Conservation (phyloP, 139 green algal species). For the Chlorella sp. region DNA sequence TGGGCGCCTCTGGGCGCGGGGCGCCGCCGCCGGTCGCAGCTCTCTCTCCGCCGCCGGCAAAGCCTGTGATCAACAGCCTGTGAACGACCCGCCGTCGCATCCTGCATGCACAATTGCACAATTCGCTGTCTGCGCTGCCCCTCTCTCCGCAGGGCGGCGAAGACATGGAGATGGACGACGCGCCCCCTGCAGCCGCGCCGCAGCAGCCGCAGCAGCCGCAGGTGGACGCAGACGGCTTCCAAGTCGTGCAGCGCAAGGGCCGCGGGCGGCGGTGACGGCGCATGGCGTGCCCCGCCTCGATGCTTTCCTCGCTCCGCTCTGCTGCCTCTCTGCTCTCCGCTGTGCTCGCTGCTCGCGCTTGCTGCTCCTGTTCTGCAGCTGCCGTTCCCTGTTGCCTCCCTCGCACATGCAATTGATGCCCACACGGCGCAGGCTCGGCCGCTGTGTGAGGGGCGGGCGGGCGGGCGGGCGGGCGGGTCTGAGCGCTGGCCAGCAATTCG, state of each 20-base stretch:
- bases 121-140: neutral
- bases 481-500: too few relatives aligned
- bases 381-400: too few relatives aligned
- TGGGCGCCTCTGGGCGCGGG: too few relatives aligned
- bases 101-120: neutral
- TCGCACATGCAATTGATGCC: too few relatives aligned
- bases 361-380: too few relatives aligned
- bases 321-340: too few relatives aligned
- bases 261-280: conserved; percentile 7
- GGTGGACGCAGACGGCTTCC: conserved; percentile 47
- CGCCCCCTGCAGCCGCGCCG: neutral
- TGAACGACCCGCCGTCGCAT: neutral
- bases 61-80: neutral
- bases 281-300: too few relatives aligned
- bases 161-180: conserved; percentile 37
- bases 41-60: neutral
- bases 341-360: too few relatives aligned
- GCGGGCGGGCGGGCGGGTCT: too few relatives aligned
- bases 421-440: too few relatives aligned
- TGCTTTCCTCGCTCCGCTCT: too few relatives aligned
- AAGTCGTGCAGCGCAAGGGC: conserved; percentile 38
- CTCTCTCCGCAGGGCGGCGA: conserved; percentile 14
- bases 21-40: neutral
- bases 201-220: conserved; percentile 15
- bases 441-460: too few relatives aligned